Evolutionary conservation across 2,329 filamentous ascomycete genomes (phyloP), one percentile per base, ranked within the genome.

Genomic region (Penicillium sp.): DNA sequence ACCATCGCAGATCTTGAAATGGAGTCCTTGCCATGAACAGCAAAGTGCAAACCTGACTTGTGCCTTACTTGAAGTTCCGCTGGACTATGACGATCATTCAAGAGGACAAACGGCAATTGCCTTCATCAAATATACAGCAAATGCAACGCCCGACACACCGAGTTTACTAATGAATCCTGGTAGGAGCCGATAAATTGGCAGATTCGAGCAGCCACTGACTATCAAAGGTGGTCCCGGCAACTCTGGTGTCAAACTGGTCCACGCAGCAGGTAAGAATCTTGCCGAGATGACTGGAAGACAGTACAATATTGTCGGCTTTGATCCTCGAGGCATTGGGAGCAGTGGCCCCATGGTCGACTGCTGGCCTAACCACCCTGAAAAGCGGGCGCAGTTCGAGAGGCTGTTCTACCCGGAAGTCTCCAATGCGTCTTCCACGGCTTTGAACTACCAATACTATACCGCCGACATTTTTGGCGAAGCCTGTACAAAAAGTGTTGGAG

Each of bases 281-380:
- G 25, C 12, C 4, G 11, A 27, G 11, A 6, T 27, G 11, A 6
- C 12, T 6, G 25, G 12, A 27, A 11, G 12, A 6, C 4, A 5
- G 11, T 45, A 54, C 37, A 48, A 60, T 35, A 30, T 62, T 17
- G 48, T 61, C 6, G 49, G 54, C 11, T 55, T 61, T 22, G 59
- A 60, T 36, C 56, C 57, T 2, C 54, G 59, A 2, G 57, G 57
- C 8, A 46, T 59, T 11, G 50, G 50, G 11, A 32, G 50, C 3
- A 65, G 61, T 23, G 55, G 45, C 2, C 55, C 53, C 2, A 45
- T 42, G 0, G 45, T 65, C 1, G 45, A 49, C n/a, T 65, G 63
- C 32, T 62, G 62, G 34, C 45, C 47, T 6, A 28, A 27, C 2
- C 32, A 50, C 6, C 38, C 50, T 1, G 42, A 35, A 25, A 37